Conservation (phyloP, 2,329 filamentous ascomycete species). For the Calonectria ilicicola region DNA sequence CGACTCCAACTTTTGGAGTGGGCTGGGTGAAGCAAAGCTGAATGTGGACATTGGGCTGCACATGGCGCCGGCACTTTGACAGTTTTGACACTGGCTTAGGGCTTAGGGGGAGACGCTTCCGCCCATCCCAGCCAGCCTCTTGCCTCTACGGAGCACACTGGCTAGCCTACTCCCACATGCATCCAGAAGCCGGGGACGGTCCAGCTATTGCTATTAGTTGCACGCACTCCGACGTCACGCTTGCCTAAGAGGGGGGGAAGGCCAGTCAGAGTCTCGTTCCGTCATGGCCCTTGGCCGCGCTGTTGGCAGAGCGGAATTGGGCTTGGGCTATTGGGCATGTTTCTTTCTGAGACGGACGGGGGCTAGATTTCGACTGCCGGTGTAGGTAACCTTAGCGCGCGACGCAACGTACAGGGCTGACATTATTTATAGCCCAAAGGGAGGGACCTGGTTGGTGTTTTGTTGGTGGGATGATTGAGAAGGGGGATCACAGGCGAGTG, state of each 20-base stretch:
- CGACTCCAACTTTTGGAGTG: neutral
- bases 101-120: neutral
- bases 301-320: neutral
- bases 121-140: slow-evolving; percentile 1
- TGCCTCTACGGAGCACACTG: neutral
- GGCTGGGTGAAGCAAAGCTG: neutral
- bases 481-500: neutral
- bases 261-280: neutral
- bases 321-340: too few relatives aligned
- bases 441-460: neutral
- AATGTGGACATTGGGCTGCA: neutral
- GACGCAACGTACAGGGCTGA: neutral
- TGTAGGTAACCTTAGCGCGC: neutral
- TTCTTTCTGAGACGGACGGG: neutral
- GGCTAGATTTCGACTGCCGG: neutral
- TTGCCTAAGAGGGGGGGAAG: neutral
- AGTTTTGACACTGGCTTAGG: slow-evolving; percentile 3
- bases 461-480: neutral
- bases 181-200: neutral
- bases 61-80: neutral
- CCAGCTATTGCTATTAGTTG: neutral
- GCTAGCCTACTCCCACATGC: neutral
- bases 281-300: neutral
- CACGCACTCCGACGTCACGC: neutral
- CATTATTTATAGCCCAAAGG: neutral